Percentiles rank a stretch among this genome's conserved stretches.
These are phyloP conservation scores for Westerdykella ornata DNA, from an alignment of 2,329 filamentous ascomycete genomes.

Conservation along the genomic window DNA sequence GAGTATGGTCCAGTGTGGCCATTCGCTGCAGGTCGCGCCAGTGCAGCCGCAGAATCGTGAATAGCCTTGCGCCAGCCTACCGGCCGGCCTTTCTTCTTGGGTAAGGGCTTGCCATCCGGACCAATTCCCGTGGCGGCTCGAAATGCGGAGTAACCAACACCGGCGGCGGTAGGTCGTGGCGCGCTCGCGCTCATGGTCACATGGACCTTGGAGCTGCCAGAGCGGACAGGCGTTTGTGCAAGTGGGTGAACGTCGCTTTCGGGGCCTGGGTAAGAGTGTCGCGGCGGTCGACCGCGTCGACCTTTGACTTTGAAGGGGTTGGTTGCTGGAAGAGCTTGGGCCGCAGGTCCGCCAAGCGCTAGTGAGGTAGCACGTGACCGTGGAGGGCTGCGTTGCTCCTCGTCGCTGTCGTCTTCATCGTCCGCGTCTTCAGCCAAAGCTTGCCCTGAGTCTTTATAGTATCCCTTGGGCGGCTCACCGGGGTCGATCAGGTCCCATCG, in stretches of 20 bases:
- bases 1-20: constrained; percentile 8
- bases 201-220: constrained; percentile 4
- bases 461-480: constrained; percentile 40
- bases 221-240: constrained; percentile 8
- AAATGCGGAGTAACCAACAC: constrained; percentile 42
- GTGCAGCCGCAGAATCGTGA: constrained; percentile 35
- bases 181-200: constrained; percentile 22
- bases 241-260: constrained; percentile 10
- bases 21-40: constrained; percentile 19
- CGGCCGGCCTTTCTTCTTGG: constrained; percentile 43
- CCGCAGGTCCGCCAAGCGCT: constrained; percentile 17
- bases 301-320: constrained; percentile 30
- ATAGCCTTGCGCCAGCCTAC: constrained; percentile 46
- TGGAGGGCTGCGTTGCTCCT: constrained; percentile 19
- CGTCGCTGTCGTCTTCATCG: constrained; percentile 31
- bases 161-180: constrained; percentile 14
- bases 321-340: constrained; percentile 24
- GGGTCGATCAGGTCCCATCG: constrained; percentile 58
- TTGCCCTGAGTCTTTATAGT: constrained; percentile 23
- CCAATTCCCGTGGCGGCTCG: constrained; percentile 22
- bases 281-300: constrained; percentile 33
- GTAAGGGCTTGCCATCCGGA: constrained; percentile 33
- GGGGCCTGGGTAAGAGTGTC: constrained; percentile 23
- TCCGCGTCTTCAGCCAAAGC: constrained; percentile 28
- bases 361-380: constrained; percentile 8